These are phyloP conservation scores for Fusarium sp. DNA, from an alignment of 2,329 filamentous ascomycete species.

Conservation along the genomic window DNA sequence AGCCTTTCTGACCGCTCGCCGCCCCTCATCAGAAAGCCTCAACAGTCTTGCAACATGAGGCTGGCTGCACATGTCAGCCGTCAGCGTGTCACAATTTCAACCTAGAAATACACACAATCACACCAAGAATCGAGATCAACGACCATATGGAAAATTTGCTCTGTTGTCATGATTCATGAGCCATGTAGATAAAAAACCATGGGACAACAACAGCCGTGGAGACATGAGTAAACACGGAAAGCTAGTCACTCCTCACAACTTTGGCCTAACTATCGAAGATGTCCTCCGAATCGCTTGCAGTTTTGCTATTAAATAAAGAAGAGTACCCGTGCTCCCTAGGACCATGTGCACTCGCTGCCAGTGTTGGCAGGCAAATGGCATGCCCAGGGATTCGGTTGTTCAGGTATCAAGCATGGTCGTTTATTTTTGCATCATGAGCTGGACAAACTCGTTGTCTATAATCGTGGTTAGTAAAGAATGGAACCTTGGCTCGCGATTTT, in stretches of 20 bases:
- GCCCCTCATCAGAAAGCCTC: conserved; percentile 25
- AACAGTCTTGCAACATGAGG: conserved; percentile 4
- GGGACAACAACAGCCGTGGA: conserved; percentile 28
- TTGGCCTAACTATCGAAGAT: conserved; percentile 42
- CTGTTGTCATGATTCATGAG: conserved; percentile 35
- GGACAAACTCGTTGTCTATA: conserved; percentile 88
- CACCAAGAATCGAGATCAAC: not conserved
- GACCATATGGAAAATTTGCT: conserved; percentile 35
- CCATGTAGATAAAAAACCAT: conserved; percentile 29
- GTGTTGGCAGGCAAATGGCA: conserved; percentile 28
- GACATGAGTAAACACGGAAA: conserved; percentile 41
- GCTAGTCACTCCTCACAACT: conserved; percentile 40
- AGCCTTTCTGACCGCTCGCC: conserved; percentile 28
- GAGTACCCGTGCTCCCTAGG: conserved; percentile 34
- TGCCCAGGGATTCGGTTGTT: conserved; percentile 32
- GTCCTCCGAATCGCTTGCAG: conserved; percentile 45
- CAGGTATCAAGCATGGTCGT: conserved; percentile 41
- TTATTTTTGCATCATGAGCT: conserved; percentile 97
- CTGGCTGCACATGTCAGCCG: conserved; percentile 1
- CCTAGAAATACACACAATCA: not conserved
- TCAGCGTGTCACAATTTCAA: conserved; percentile 10
- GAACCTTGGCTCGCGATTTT: not conserved
- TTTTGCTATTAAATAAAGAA: conserved; percentile 45
- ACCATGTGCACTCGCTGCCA: conserved; percentile 28
- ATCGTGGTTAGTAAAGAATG: conserved; percentile 31